Percentiles rank a stretch among this genome's conserved stretches.
phyloP scores from a whole-genome alignment of 495 filamentous ascomycete species.

The Tuber microsphaerosporum region DNA sequence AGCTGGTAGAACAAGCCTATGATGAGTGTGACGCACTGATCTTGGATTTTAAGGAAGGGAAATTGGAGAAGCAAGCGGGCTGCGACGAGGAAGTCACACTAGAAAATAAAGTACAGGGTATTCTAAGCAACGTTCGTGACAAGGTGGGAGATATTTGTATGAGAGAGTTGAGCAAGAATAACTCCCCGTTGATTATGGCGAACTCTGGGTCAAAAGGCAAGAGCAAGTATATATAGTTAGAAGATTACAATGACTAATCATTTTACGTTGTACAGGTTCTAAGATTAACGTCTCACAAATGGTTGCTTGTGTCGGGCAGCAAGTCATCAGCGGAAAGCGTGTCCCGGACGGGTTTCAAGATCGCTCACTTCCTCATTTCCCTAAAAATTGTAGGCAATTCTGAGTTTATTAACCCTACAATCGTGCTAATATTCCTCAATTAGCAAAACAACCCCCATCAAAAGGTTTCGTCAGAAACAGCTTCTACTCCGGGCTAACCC shows the following conservation, averaged over 20 bases:
- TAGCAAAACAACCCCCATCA: slow-evolving; percentile 69
- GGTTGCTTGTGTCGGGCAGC: slow-evolving; percentile 94
- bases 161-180: slow-evolving; percentile 77
- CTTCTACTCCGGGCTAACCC: slow-evolving; percentile 87
- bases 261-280: slow-evolving; percentile 50
- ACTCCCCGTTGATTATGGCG: slow-evolving; percentile 93
- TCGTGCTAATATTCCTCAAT: neutral
- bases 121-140: slow-evolving; percentile 82
- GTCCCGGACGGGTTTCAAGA: slow-evolving; percentile 95
- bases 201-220: slow-evolving; percentile 80
- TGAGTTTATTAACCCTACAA: neutral
- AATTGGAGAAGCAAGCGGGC: slow-evolving; percentile 73
- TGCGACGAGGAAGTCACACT: slow-evolving; percentile 87
- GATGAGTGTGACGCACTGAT: slow-evolving; percentile 78
- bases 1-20: slow-evolving; percentile 72
- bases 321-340: slow-evolving; percentile 90
- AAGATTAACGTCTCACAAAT: slow-evolving; percentile 98
- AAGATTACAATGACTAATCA: neutral
- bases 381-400: slow-evolving; percentile 56
- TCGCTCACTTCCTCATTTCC: slow-evolving; percentile 87
- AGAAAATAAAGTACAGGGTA: slow-evolving; percentile 82
- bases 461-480: slow-evolving; percentile 97
- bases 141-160: slow-evolving; percentile 89
- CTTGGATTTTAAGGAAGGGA: slow-evolving; percentile 64
- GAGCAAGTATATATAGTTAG: neutral